These are phyloP conservation scores for Aquanectria penicillioides DNA, from an alignment of 2,329 filamentous ascomycete species.

Conservation along the genomic window DNA sequence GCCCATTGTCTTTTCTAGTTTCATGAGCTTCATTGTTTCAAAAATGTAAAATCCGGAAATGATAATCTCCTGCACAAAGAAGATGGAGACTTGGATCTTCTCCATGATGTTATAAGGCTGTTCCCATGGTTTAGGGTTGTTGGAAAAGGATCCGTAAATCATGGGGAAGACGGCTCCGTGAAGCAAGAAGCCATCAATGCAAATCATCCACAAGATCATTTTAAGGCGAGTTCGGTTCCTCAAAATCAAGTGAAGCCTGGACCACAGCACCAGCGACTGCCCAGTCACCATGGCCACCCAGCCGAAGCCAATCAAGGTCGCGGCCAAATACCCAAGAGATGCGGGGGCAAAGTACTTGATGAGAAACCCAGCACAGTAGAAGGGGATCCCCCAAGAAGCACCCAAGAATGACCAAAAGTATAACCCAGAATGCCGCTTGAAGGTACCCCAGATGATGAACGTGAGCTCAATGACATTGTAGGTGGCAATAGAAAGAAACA, in stretches of 20 bases:
- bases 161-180: constrained; percentile 65
- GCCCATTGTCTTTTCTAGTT: constrained; percentile 49
- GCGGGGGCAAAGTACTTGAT: constrained; percentile 48
- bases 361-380: constrained; percentile 56
- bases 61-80: constrained; percentile 65
- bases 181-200: constrained; percentile 61
- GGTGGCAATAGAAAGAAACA: constrained; percentile 45
- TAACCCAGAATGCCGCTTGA: constrained; percentile 46
- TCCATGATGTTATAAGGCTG: constrained; percentile 58
- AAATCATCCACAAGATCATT: constrained; percentile 66
- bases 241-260: constrained; percentile 68
- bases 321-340: constrained; percentile 34
- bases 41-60: constrained; percentile 64
- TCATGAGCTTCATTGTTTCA: constrained; percentile 61
- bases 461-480: constrained; percentile 50
- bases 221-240: constrained; percentile 59
- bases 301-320: constrained; percentile 35
- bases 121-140: constrained; percentile 27
- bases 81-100: constrained; percentile 65
- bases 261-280: constrained; percentile 70
- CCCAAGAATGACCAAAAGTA: constrained; percentile 53
- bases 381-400: constrained; percentile 47
- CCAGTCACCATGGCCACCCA: constrained; percentile 66
- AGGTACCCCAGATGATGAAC: constrained; percentile 49
- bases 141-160: constrained; percentile 61